These are phyloP conservation scores for Phellinidium pouzarii DNA, from an alignment of 1,284 basidiomycete species.

Conservation along the genomic window DNA sequence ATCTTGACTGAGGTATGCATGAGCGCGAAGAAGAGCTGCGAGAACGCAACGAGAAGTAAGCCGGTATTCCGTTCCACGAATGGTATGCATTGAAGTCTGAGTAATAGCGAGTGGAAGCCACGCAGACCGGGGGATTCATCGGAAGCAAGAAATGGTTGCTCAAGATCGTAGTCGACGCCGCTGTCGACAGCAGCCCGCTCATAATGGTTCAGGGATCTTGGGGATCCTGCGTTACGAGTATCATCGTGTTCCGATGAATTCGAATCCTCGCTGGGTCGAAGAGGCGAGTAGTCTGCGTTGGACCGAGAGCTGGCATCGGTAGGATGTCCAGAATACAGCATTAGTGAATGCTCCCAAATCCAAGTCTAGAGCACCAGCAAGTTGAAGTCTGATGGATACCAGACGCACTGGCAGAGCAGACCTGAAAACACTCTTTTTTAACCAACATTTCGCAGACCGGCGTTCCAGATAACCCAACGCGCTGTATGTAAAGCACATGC, in stretches of 20 bases:
- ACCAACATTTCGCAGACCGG: neutral
- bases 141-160: neutral
- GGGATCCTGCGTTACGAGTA: neutral
- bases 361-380: too few species aligned
- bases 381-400: neutral
- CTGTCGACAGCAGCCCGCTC: neutral
- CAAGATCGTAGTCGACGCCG: neutral
- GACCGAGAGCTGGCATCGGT: neutral
- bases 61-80: constrained; percentile 42
- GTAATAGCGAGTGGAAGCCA: neutral
- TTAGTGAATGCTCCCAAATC: too few species aligned
- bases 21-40: constrained; percentile 55
- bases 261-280: constrained; percentile 23
- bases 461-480: neutral
- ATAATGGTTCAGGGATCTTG: neutral
- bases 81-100: neutral
- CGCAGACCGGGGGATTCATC: neutral
- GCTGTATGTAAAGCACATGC: too few species aligned
- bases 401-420: neutral
- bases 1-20: constrained; percentile 59
- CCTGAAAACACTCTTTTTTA: neutral
- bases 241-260: constrained; percentile 4
- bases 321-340: neutral
- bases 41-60: constrained; percentile 48
- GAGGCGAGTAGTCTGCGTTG: neutral